Base-by-base conservation (phyloP, 2,329 filamentous ascomycete genomes). In the Calonectria montana region DNA sequence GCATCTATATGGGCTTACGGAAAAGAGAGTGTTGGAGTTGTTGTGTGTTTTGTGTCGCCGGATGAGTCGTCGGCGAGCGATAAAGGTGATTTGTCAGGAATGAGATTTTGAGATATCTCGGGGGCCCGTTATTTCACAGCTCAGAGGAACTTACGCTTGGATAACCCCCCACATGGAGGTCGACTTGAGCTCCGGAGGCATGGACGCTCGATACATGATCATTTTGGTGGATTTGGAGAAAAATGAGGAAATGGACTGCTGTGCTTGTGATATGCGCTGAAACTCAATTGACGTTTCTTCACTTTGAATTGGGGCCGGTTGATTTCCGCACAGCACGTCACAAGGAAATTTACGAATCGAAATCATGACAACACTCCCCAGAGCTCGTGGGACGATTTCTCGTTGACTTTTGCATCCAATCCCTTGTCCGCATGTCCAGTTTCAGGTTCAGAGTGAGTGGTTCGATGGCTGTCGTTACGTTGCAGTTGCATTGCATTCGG, bases 21-120 rank as follows among this genome's bases (percentile, higher is more conserved):
- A 35, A n/a, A 8, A 18, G 48, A 37, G 59, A 39, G 50, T 35
- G 48, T 13, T 18, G 7, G 9, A 23, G 41, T 45, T 18, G 35
- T 50, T 8, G 48, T 47, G 37, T 27, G 31, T 63, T 59, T 55
- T 23, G 48, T 47, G 57, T 77, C 59, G 70, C 69, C 69, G 74
- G 69, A 61, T 78, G 77, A 78, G 77, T 75, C 74, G 73, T 74
- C 31, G 37, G 53, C 23, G 67, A 76, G 62, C 63, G 70, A 74
- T 73, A 69, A 45, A 68, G 69, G 65, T 79, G 77, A 79, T 79
- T 79, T 79, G 77, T 79, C 74, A 79, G 75, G 68, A 65, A 61
- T 50, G 50, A 74, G 71, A 69, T 67, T 74, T 67, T 62, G 65
- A 45, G 61, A 59, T 61, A 50, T 70, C 59, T 53, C 27, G 31